Evolutionary conservation across 1,284 basidiomycete species (phyloP).

Genomic region (Trichosporon sp.): DNA sequence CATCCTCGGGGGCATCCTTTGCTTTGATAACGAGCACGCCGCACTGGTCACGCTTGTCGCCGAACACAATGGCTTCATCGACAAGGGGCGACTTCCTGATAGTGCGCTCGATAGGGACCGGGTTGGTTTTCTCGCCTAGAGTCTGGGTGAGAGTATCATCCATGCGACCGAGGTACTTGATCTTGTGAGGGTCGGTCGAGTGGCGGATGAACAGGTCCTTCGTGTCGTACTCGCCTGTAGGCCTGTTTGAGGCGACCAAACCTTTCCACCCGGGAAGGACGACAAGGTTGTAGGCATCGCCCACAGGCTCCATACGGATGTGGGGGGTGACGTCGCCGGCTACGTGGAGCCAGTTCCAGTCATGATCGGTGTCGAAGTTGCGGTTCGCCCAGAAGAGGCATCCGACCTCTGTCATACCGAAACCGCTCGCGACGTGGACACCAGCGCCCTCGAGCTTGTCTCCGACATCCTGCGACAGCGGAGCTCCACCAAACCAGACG

Average conservation of each 20-base stretch:
- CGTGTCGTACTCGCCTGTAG: slow-evolving; percentile 57
- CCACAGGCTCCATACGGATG: slow-evolving; percentile 53
- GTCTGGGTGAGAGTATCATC: slow-evolving; percentile 57
- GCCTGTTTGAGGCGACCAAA: slow-evolving; percentile 53
- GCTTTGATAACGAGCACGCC: slow-evolving; percentile 55
- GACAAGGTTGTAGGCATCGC: slow-evolving; percentile 55
- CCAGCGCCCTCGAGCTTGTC: slow-evolving; percentile 55
- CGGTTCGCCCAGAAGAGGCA: slow-evolving; percentile 53
- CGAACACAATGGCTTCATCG: slow-evolving; percentile 58
- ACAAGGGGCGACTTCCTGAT: slow-evolving; percentile 50
- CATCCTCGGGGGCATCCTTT: slow-evolving; percentile 49
- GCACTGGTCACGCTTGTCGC: slow-evolving; percentile 55
- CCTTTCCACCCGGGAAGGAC: slow-evolving; percentile 57
- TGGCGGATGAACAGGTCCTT: slow-evolving; percentile 59
- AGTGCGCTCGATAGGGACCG: slow-evolving; percentile 48
- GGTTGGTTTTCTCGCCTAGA: slow-evolving; percentile 59
- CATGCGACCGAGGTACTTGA: slow-evolving; percentile 59
- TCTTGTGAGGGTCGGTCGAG: slow-evolving; percentile 50
- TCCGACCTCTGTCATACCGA: slow-evolving; percentile 52
- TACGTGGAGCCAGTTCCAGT: slow-evolving; percentile 58
- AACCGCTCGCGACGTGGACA: slow-evolving; percentile 56
- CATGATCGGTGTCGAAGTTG: slow-evolving; percentile 54
- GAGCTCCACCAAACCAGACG: slow-evolving; percentile 50
- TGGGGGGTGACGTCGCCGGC: slow-evolving; percentile 50
- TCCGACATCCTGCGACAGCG: slow-evolving; percentile 54